These are phyloP conservation scores for Escovopsis sp. DNA, from an alignment of 2,329 filamentous ascomycete genomes.

Conservation along the genomic window DNA sequence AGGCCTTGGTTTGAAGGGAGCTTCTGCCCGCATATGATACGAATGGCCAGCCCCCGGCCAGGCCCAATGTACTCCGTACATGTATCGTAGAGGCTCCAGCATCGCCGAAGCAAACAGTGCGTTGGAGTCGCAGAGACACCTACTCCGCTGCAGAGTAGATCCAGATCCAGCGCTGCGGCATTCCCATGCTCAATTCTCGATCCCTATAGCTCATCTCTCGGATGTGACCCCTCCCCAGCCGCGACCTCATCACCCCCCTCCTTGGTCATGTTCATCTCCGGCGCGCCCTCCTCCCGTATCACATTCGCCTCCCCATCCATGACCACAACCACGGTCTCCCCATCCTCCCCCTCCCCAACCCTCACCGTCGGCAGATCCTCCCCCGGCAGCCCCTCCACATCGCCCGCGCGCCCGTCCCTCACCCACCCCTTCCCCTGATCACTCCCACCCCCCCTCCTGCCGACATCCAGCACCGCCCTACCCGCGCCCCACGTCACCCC, in stretches of 20 bases:
- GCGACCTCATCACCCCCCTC: conserved; percentile 9
- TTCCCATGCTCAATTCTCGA: not conserved
- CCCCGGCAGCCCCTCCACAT: conserved; percentile 22
- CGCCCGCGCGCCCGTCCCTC: conserved; percentile 10
- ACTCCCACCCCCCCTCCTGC: conserved; percentile 13
- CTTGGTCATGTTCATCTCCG: not conserved
- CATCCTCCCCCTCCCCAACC: conserved; percentile 20
- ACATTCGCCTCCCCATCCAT: conserved; percentile 13
- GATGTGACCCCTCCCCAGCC: conserved; percentile 14
- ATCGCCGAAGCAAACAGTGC: too few relatives aligned
- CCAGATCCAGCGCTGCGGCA: too few relatives aligned
- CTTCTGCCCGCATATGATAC: too few relatives aligned
- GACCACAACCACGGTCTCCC: conserved; percentile 10
- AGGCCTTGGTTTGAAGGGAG: too few relatives aligned
- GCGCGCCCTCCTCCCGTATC: conserved; percentile 7
- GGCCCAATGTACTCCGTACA: too few relatives aligned
- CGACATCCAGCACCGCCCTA: conserved; percentile 30
- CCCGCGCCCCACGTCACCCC: conserved; percentile 42
- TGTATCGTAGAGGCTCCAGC: too few relatives aligned
- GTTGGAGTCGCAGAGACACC: too few relatives aligned
- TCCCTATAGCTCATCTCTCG: conserved; percentile 24
- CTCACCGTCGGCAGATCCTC: conserved; percentile 34
- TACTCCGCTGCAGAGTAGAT: too few relatives aligned
- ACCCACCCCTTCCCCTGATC: not conserved
- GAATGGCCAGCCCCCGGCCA: too few relatives aligned